Base-by-base conservation (phyloP, 805 yeast genomes). In the Candida dajiaensis region DNA sequence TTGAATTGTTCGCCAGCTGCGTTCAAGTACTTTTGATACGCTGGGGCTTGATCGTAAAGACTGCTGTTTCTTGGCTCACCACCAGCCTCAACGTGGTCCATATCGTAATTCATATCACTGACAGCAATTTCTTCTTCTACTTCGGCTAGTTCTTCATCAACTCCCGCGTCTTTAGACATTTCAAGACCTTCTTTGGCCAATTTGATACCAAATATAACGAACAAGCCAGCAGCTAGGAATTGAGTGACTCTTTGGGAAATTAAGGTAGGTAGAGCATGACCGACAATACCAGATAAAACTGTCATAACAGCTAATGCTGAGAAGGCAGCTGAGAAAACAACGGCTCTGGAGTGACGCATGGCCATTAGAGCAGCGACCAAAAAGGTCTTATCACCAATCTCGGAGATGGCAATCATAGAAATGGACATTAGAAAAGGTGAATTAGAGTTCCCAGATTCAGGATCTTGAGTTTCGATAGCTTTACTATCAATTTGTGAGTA, bases 291-390 rank as follows among this genome's bases (percentile, higher is more conserved):
- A 7, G 96, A 87, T 49, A 94, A 73, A 10, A 94, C 72, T 1
- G 99, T 89, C 99, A 94, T 94, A 46, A 94, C 65, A 4, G 80
- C 87, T 58, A 94, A 74, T 2, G 98, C 89, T 13, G 85, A 64
- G 54, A 89, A 88, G 4, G 96, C 94, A 15, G 97, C 82, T 9
- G 88, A 72, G 63, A 94, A 92, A n/a, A 94, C 98, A 41, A 88
- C 73, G 59, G 77, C 58, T 58, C 95, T 77, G 18, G 90, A 79
- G 66, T 89, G 83, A 62, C 88, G 86, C 98, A 94, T 94, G 26
- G 98, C 96, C 97, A 94, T 90, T 53, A 94, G 73, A 2, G 97
- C 98, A 31, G 99, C 97, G 57, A 94, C 89, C 54, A 94, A 75
- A 63, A 94, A 94, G 0, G 99, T 94, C 70, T 94, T 94, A 66